Conservation (phyloP, 2,329 filamentous ascomycete genomes). For the Aspergillus aculeatinus region DNA sequence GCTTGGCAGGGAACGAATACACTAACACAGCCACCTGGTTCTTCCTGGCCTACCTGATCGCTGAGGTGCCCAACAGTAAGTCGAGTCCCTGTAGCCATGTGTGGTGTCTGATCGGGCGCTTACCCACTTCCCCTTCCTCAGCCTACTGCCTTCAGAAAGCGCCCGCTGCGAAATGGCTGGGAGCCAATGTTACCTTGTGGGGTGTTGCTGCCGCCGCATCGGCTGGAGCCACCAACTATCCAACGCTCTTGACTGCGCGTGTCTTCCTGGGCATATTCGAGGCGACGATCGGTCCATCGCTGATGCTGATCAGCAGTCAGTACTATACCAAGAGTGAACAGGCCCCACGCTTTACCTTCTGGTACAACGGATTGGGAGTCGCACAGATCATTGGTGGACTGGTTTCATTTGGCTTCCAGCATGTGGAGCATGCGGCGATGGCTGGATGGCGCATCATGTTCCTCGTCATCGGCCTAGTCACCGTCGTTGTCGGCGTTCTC, state of each 20-base stretch:
- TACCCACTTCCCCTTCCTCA: conserved; percentile 22
- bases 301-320: conserved; percentile 61
- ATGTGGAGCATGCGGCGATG: conserved; percentile 36
- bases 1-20: conserved; percentile 59
- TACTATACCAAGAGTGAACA: conserved; percentile 61
- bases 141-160: conserved; percentile 25
- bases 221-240: conserved; percentile 56
- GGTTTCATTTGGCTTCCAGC: conserved; percentile 54
- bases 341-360: conserved; percentile 59
- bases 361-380: conserved; percentile 61
- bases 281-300: conserved; percentile 58
- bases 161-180: conserved; percentile 51
- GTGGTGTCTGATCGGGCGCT: no score
- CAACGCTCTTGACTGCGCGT: conserved; percentile 54
- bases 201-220: conserved; percentile 38
- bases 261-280: conserved; percentile 62
- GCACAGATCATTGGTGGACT: conserved; percentile 46
- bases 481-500: conserved; percentile 40
- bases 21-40: conserved; percentile 60
- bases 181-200: conserved; percentile 59
- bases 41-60: conserved; percentile 59
- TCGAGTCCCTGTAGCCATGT: background rate
- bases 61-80: conserved; percentile 59
- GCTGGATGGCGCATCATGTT: conserved; percentile 50
- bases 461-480: conserved; percentile 46